phyloP scores from a whole-genome alignment of 139 green algal genomes.

The Pseudopediastrum boryanum region DNA sequence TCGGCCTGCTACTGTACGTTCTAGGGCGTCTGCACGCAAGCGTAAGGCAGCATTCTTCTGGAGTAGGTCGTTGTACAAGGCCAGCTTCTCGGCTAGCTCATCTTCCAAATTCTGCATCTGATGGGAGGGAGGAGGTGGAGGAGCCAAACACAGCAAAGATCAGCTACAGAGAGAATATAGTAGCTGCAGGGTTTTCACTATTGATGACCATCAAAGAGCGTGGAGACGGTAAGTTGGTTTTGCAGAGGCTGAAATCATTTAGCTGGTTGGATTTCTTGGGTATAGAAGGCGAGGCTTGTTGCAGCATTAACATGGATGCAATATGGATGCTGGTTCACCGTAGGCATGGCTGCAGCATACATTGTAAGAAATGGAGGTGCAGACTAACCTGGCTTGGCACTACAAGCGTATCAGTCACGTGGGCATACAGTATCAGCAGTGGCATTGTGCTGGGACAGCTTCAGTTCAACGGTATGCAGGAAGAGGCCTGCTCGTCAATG shows the following conservation, averaged over 20 bases:
- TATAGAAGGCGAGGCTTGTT: neutral
- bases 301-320: neutral
- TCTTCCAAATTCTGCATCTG: conserved; percentile 28
- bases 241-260: neutral
- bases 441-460: no score
- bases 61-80: conserved; percentile 11
- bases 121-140: neutral
- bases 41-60: conserved; percentile 15
- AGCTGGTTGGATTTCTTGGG: neutral
- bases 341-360: no score
- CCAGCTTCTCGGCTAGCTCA: neutral
- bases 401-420: no score
- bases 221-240: neutral
- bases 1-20: conserved; percentile 9
- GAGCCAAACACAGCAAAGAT: no score
- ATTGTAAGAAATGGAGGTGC: no score
- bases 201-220: neutral
- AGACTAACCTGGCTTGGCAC: no score
- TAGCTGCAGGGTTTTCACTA: neutral
- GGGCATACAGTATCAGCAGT: no score
- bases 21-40: conserved; percentile 11
- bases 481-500: no score
- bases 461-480: no score
- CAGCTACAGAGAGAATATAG: no score
- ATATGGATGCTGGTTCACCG: no score